phyloP scores from a whole-genome alignment of 2,329 filamentous ascomycete genomes.

The Rutstroemia sp. region DNA sequence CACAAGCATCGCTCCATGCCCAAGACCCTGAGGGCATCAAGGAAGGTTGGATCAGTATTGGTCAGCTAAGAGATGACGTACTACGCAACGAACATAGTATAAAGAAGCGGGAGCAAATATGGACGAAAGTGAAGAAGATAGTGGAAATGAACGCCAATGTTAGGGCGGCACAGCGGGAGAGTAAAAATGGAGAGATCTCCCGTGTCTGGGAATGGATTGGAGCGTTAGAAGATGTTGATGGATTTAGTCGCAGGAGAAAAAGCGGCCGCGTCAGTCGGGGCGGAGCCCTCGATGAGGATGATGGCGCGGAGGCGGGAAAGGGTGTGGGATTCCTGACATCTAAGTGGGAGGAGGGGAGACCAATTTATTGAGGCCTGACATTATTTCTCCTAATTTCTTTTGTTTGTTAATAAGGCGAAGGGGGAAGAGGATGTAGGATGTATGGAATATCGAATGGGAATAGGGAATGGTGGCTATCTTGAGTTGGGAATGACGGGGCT shows the following conservation, averaged over 20 bases:
- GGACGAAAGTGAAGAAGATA: constrained; percentile 73
- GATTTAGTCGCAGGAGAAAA: constrained; percentile 38
- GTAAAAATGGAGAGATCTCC: constrained; percentile 56
- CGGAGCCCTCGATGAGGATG: constrained; percentile 1
- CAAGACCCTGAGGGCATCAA: constrained; percentile 52
- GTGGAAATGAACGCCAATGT: constrained; percentile 95
- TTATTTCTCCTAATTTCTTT: neutral
- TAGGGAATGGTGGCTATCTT: neutral
- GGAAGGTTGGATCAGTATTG: constrained; percentile 78
- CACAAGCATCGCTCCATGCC: constrained; percentile 74
- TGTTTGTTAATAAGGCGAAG: neutral
- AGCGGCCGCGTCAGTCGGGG: constrained; percentile 36
- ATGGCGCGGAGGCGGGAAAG: neutral
- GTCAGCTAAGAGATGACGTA: constrained; percentile 86
- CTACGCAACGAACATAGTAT: constrained; percentile 74
- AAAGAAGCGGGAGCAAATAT: constrained; percentile 69
- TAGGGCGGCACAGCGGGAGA: constrained; percentile 62
- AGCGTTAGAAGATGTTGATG: constrained; percentile 35
- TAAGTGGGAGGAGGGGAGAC: constrained; percentile 28
- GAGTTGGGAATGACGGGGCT: neutral
- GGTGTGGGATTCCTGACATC: constrained; percentile 18
- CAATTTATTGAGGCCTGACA: constrained; percentile 24
- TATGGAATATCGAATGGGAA: neutral
- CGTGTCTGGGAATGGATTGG: constrained; percentile 67
- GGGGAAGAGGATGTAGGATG: neutral